A percentile compares a stretch with the other conserved stretches of the same genome.
Conservation (phyloP, 179 eudicot species). For the Sideroxylon spinosum region DNA sequence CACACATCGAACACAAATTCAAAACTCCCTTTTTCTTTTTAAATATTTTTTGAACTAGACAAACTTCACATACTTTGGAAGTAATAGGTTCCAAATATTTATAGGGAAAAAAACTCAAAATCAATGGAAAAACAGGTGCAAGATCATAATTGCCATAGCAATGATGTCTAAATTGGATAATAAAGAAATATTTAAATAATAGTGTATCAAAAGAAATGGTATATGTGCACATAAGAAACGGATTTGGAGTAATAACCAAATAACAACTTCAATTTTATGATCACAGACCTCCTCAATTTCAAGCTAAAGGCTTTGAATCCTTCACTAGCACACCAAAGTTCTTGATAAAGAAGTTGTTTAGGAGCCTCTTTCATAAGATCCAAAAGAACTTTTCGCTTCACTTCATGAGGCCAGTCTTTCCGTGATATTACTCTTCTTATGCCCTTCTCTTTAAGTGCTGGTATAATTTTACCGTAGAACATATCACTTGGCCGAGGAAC, state of each 20-base stretch:
- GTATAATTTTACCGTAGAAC: slow-evolving; percentile 99
- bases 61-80: no score
- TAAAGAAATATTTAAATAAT: not conserved
- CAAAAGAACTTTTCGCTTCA: slow-evolving; percentile 85
- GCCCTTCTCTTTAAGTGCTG: slow-evolving; percentile 99
- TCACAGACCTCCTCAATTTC: slow-evolving; percentile 69
- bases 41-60: no score
- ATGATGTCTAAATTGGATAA: not conserved
- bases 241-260: not conserved
- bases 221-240: not conserved
- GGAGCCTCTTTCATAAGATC: slow-evolving; percentile 98
- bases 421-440: slow-evolving; percentile 96
- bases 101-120: not conserved
- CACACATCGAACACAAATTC: no score
- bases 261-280: not conserved
- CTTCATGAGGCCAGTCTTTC: slow-evolving; percentile 99
- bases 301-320: slow-evolving; percentile 91
- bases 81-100: not conserved
- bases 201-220: not conserved
- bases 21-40: no score
- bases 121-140: not conserved
- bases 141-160: not conserved
- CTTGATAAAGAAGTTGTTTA: slow-evolving; percentile 92
- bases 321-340: slow-evolving; percentile 99
- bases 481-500: slow-evolving; percentile 99